Evolutionary conservation across 2,329 filamentous ascomycete species (phyloP).

Genomic region (Diaporthe nobilis): DNA sequence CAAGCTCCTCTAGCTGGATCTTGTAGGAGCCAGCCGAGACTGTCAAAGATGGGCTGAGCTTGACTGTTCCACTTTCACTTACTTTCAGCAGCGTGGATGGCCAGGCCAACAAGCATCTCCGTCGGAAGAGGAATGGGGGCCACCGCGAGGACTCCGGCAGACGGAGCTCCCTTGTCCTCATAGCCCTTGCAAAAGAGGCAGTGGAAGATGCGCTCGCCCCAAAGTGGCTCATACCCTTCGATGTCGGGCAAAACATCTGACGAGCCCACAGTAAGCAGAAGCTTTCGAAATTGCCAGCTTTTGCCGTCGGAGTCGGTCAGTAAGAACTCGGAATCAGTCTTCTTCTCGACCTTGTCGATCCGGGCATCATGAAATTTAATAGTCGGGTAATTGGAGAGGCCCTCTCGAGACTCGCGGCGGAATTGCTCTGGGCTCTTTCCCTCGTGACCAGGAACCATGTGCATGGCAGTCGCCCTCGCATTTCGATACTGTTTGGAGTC

Average conservation of each 20-base stretch:
- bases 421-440: conserved; percentile 53
- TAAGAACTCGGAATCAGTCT: neutral
- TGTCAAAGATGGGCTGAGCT: neutral
- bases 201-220: conserved; percentile 68
- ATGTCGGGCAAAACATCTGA: conserved; percentile 65
- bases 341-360: conserved; percentile 44
- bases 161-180: conserved; percentile 64
- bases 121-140: neutral
- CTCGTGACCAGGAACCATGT: conserved; percentile 59
- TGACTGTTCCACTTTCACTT: neutral
- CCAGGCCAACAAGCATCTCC: neutral
- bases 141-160: conserved; percentile 55
- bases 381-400: conserved; percentile 52
- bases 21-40: neutral
- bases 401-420: conserved; percentile 51
- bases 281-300: conserved; percentile 62
- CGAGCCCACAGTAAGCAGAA: conserved; percentile 69
- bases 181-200: conserved; percentile 74
- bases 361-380: conserved; percentile 48
- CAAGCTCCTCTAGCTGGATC: neutral
- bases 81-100: conserved; percentile 16
- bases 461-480: conserved; percentile 61
- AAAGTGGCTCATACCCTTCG: conserved; percentile 67
- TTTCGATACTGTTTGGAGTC: conserved; percentile 67
- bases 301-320: conserved; percentile 56